Base-by-base conservation (phyloP, 441 rosid species). In the Adansonia rubrostipa region DNA sequence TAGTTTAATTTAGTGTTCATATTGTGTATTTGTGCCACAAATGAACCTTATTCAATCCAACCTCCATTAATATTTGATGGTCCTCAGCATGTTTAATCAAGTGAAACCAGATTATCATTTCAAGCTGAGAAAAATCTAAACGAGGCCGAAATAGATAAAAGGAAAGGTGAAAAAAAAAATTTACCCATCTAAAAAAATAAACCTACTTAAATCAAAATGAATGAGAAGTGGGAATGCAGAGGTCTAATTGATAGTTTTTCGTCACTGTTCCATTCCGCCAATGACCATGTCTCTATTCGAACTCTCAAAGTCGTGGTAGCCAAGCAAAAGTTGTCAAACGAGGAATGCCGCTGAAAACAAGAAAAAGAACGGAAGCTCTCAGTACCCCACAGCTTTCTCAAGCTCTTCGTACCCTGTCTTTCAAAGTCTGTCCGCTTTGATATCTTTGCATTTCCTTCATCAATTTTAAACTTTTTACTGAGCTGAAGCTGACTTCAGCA, bases 361-460 rank as follows among this genome's bases (percentile, higher is more conserved):
- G 89, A 89, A 86, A 84, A 80, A 28, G 95, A 65, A 88, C 87
- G 93, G 92, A 87, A 71, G 90, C 93, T 40, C 88, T 91, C 71
- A 87, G 88, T 13, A 91, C 89, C 36, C 86, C 86, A 17, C 77
- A 80, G 77, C 91, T 92, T 63, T 80, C 85, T 75, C 92, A 68
- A 64, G 83, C 87, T 71, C 90, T 91, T 70, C 77, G 80, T 44
- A 22, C 77, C 40, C 57, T 74, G 19, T 71, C 89, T 19, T 54
- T 82, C 74, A 82, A 88, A 47, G 79, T 83, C 48, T 83, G 92
- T 56, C 88, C 87, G 67, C 88, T 88, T 47, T 28, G 33, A 24
- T 62, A 45, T 63, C 58, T 75, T 50, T 51, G 24, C 48, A 72
- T 3, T 72, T 17, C 45, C 53, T 67, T 44, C 76, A 7, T 5